Conservation (phyloP, 2,329 filamentous ascomycete species). For the Sporothrix inflata region DNA sequence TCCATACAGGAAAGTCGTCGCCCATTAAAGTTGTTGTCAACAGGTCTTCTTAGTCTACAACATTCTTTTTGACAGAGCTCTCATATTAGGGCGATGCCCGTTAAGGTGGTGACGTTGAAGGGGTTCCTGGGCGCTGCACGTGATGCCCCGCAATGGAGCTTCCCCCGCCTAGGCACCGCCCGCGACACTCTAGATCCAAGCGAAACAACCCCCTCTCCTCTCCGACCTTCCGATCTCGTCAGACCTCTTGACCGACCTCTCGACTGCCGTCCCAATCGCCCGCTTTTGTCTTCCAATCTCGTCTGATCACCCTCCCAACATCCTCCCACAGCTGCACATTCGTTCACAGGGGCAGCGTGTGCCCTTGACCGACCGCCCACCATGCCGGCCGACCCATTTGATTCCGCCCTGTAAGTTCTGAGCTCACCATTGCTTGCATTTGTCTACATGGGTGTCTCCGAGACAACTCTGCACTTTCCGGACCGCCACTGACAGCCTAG, state of each 20-base stretch:
- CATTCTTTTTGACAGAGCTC: neutral
- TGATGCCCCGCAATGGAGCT: conserved; percentile 20
- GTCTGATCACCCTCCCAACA: neutral
- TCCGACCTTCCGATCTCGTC: neutral
- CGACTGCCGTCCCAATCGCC: neutral
- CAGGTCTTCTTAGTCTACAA: no score
- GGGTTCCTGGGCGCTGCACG: conserved; percentile 15
- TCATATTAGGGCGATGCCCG: neutral
- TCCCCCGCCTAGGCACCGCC: conserved; percentile 3
- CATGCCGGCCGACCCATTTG: conserved; percentile 65
- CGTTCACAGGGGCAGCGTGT: conserved; percentile 10
- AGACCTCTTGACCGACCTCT: neutral
- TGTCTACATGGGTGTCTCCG: neutral
- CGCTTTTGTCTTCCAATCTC: neutral
- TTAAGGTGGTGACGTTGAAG: neutral
- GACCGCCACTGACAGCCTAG: conserved; percentile 50
- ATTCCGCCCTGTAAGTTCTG: conserved; percentile 71
- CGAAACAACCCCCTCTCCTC: conserved; percentile 4
- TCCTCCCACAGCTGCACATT: neutral
- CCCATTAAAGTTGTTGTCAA: no score
- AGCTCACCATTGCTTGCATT: neutral
- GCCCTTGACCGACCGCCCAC: conserved; percentile 23
- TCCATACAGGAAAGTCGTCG: no score
- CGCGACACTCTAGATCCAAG: conserved; percentile 5
- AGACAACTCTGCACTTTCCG: neutral